Conservation (phyloP, 179 eudicot species). For the Spergularia azorica region DNA sequence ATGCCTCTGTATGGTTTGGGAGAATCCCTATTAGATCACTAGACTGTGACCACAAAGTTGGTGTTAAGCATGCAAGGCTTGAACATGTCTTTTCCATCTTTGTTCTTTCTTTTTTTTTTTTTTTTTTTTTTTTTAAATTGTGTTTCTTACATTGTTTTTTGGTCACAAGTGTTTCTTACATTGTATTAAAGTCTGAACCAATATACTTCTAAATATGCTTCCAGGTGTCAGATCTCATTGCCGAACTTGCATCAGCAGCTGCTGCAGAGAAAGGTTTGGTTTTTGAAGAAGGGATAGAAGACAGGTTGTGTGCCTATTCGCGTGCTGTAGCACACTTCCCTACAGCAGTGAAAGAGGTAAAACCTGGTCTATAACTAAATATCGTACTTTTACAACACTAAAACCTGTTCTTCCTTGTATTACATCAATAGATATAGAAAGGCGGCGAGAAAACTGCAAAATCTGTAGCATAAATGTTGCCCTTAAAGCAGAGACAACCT, state of each 20-base stretch:
- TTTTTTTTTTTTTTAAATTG: background rate
- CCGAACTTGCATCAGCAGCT: conserved; percentile 85
- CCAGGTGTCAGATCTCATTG: conserved; percentile 74
- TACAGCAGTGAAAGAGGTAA: conserved; percentile 97
- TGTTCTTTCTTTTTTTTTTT: background rate
- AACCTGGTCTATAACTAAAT: background rate
- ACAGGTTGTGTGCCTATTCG: conserved; percentile 90
- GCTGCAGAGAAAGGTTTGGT: conserved; percentile 74
- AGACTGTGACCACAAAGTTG: too few relatives aligned
- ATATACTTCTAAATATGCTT: background rate
- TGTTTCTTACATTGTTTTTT: background rate
- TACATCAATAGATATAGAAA: background rate
- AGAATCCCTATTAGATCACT: background rate
- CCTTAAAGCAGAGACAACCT: too few relatives aligned
- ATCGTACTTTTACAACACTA: background rate
- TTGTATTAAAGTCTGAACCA: background rate
- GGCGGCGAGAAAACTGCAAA: background rate
- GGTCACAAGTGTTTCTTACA: background rate
- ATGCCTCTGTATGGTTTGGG: background rate
- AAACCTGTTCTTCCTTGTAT: background rate
- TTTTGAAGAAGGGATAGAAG: conserved; percentile 78
- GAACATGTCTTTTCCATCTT: background rate
- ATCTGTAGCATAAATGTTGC: too few relatives aligned
- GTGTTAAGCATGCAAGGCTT: background rate
- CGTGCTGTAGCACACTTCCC: conserved; percentile 96